Conservation (phyloP, 2,329 filamentous ascomycete genomes). For the Metarhizium brunneum region DNA sequence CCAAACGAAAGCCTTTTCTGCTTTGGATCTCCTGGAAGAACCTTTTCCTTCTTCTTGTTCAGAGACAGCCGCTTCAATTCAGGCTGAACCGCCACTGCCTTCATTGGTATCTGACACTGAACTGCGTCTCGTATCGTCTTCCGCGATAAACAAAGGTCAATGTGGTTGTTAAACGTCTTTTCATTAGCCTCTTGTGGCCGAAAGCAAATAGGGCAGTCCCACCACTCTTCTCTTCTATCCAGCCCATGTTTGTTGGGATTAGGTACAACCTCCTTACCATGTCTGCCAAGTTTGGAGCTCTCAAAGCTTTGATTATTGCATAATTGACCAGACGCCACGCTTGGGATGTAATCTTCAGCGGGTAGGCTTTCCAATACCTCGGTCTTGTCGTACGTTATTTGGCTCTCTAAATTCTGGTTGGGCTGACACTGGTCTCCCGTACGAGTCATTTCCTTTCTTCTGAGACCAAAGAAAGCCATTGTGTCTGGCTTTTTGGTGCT, state of each 20-base stretch:
- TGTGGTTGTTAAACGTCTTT: slow-evolving; percentile 75
- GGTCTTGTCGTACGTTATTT: slow-evolving; percentile 17
- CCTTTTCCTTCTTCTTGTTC: slow-evolving; percentile 30
- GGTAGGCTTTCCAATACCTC: slow-evolving; percentile 60
- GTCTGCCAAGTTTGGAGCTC: slow-evolving; percentile 14
- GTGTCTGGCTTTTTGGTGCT: slow-evolving; percentile 75
- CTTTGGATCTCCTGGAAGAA: slow-evolving; percentile 28
- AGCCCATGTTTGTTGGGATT: slow-evolving; percentile 28
- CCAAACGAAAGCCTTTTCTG: slow-evolving; percentile 47
- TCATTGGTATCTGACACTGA: slow-evolving; percentile 35
- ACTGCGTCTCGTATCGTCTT: slow-evolving; percentile 79
- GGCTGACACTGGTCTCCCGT: slow-evolving; percentile 12
- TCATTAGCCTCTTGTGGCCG: slow-evolving; percentile 68
- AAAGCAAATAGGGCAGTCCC: slow-evolving; percentile 85
- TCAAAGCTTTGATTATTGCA: not conserved
- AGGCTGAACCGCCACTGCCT: slow-evolving; percentile 21
- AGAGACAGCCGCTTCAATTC: slow-evolving; percentile 27
- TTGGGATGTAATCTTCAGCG: slow-evolving; percentile 47
- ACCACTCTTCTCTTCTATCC: slow-evolving; percentile 41
- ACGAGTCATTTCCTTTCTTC: slow-evolving; percentile 17
- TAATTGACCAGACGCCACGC: not conserved
- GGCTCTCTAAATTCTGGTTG: slow-evolving; percentile 24
- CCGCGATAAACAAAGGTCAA: slow-evolving; percentile 82
- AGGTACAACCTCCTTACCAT: slow-evolving; percentile 43
- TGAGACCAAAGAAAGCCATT: slow-evolving; percentile 69